phyloP scores from a whole-genome alignment of 306 rosid species.

The Quercus parvula region DNA sequence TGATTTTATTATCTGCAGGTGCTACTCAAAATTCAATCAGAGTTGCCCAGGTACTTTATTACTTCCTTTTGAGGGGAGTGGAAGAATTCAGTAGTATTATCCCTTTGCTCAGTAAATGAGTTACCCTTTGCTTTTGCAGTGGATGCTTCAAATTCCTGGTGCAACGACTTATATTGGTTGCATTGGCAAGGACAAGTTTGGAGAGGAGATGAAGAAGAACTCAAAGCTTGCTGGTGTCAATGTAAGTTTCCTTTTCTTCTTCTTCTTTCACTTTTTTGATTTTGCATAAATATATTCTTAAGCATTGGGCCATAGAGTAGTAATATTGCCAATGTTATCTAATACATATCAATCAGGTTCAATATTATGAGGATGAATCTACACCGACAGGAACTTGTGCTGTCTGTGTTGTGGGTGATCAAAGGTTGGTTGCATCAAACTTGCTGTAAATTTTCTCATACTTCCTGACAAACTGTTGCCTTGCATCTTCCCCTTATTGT shows the following conservation, averaged over 20 bases:
- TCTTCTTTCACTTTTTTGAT: constrained; percentile 14
- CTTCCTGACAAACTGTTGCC: not conserved
- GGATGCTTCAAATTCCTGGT: constrained; percentile 83
- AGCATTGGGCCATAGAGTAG: not conserved
- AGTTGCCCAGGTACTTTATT: constrained; percentile 79
- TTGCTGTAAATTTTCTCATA: not conserved
- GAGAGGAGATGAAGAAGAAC: constrained; percentile 82
- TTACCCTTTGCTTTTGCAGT: constrained; percentile 38
- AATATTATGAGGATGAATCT: constrained; percentile 75
- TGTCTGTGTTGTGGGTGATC: constrained; percentile 91
- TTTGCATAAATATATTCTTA: not conserved
- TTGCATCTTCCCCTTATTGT: not conserved
- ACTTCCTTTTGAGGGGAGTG: not conserved
- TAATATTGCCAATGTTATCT: not conserved
- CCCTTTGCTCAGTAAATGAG: not conserved
- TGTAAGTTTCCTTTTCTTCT: constrained; percentile 44
- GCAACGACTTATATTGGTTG: constrained; percentile 88
- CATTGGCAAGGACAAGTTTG: constrained; percentile 90
- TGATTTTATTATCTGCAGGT: constrained; percentile 38
- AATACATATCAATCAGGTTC: constrained; percentile 45
- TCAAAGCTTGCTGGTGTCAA: constrained; percentile 70
- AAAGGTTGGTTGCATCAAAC: constrained; percentile 43
- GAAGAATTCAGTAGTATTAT: not conserved
- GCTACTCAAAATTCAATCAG: constrained; percentile 88
- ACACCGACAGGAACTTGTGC: constrained; percentile 97